Evolutionary conservation across 768 basidiomycete species (phyloP).

Genomic region (Lentinus tigrinus): DNA sequence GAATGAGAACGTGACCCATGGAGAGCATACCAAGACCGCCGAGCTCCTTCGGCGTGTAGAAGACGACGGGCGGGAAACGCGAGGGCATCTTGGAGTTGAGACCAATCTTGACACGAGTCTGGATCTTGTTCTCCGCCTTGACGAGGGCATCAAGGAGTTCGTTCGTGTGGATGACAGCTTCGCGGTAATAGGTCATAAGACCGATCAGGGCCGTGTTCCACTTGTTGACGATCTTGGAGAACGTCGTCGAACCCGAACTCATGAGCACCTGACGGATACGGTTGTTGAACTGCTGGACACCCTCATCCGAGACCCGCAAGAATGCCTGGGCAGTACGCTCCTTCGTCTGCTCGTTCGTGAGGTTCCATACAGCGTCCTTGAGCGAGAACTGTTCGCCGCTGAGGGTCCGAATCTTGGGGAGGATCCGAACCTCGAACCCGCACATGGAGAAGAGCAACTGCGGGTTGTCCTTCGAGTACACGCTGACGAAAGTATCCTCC

Average conservation of each 20-base stretch:
- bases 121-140: slow-evolving; percentile 99
- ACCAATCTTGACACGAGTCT: slow-evolving; percentile 99
- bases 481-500: slow-evolving; percentile 97
- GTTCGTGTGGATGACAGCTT: slow-evolving; percentile 96
- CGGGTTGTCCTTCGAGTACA: slow-evolving; percentile 97
- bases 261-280: slow-evolving; percentile 94
- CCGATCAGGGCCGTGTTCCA: slow-evolving; percentile 97
- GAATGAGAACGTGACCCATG: slow-evolving; percentile 98
- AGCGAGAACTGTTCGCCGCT: slow-evolving; percentile 96
- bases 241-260: slow-evolving; percentile 98
- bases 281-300: slow-evolving; percentile 98
- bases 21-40: slow-evolving; percentile 99
- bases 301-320: slow-evolving; percentile 95
- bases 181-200: slow-evolving; percentile 97
- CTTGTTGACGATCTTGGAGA: slow-evolving; percentile 98
- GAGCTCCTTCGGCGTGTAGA: slow-evolving; percentile 97
- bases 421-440: slow-evolving; percentile 97
- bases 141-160: slow-evolving; percentile 94
- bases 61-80: slow-evolving; percentile 94
- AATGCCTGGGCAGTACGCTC: slow-evolving; percentile 98
- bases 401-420: slow-evolving; percentile 94
- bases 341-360: slow-evolving; percentile 96
- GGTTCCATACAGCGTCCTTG: slow-evolving; percentile 95
- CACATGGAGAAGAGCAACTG: slow-evolving; percentile 98
- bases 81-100: slow-evolving; percentile 99